These are phyloP conservation scores for Cercospora janseana DNA, from an alignment of 2,329 filamentous ascomycete genomes.

Conservation along the genomic window DNA sequence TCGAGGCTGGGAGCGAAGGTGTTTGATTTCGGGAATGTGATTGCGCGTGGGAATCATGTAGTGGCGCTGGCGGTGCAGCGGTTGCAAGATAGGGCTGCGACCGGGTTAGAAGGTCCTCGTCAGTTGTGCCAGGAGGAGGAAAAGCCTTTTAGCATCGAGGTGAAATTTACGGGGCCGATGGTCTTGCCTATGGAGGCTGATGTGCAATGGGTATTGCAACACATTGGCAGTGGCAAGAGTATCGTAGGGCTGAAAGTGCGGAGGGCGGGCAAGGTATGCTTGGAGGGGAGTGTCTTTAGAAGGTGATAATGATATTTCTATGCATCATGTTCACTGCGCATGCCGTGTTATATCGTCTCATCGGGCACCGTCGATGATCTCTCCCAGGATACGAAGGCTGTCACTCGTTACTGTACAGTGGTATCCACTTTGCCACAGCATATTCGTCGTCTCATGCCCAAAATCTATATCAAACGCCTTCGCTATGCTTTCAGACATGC, in stretches of 20 bases:
- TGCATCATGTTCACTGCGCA: too few relatives aligned
- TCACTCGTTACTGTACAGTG: too few relatives aligned
- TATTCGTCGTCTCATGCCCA: too few relatives aligned
- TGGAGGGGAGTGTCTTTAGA: conserved; percentile 2
- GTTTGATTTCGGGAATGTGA: conserved; percentile 22
- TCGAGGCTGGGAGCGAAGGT: conserved; percentile 17
- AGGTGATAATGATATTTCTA: too few relatives aligned
- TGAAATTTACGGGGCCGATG: conserved; percentile 16
- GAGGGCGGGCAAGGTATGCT: conserved; percentile 7
- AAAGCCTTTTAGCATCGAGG: conserved; percentile 9
- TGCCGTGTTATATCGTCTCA: too few relatives aligned
- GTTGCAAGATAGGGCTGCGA: not conserved
- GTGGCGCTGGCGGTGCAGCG: conserved; percentile 18
- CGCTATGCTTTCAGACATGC: not conserved
- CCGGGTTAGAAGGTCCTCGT: not conserved
- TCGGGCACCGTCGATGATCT: too few relatives aligned
- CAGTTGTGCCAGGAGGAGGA: conserved; percentile 12
- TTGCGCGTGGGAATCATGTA: conserved; percentile 27
- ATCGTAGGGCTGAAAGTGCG: not conserved
- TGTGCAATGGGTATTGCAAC: conserved; percentile 1
- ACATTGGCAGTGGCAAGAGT: not conserved
- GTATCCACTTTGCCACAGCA: not conserved
- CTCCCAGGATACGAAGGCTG: too few relatives aligned
- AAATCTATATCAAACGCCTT: not conserved
- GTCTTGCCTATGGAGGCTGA: conserved; percentile 13